Evolutionary conservation across 2,329 filamentous ascomycete species (phyloP).

Genomic region (Ascochyta fabae): DNA sequence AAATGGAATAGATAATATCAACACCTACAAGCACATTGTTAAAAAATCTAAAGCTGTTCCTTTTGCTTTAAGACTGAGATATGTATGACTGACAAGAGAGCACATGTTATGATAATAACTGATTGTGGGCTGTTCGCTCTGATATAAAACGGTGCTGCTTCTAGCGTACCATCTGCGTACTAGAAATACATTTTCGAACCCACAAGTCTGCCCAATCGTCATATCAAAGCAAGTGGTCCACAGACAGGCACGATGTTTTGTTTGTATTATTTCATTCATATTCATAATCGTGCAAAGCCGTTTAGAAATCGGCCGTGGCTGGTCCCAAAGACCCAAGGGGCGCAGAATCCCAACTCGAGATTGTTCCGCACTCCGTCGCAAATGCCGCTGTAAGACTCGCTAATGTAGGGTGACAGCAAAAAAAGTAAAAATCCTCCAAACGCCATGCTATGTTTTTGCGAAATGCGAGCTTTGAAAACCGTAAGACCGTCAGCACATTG

Average conservation of each 20-base stretch:
- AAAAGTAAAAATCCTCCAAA: background rate
- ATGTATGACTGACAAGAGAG: no score
- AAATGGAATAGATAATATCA: no score
- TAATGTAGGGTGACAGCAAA: background rate
- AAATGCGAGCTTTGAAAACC: background rate
- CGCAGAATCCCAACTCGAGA: conserved; percentile 1
- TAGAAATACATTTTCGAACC: no score
- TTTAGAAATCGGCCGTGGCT: background rate
- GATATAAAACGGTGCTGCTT: no score
- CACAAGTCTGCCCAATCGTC: background rate
- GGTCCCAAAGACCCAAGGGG: conserved; percentile 4
- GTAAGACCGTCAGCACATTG: background rate
- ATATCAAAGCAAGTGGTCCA: background rate
- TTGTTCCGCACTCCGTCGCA: background rate
- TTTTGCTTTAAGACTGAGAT: no score
- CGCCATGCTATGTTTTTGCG: background rate
- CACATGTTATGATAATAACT: no score
- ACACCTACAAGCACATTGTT: no score
- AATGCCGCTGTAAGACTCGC: background rate
- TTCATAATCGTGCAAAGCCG: background rate
- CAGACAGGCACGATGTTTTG: no score
- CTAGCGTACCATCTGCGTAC: no score
- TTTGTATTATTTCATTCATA: background rate
- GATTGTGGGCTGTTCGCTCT: no score
- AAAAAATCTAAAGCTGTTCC: no score